Conservation (phyloP, 495 filamentous ascomycete genomes). For the Cenococcum geophilum region DNA sequence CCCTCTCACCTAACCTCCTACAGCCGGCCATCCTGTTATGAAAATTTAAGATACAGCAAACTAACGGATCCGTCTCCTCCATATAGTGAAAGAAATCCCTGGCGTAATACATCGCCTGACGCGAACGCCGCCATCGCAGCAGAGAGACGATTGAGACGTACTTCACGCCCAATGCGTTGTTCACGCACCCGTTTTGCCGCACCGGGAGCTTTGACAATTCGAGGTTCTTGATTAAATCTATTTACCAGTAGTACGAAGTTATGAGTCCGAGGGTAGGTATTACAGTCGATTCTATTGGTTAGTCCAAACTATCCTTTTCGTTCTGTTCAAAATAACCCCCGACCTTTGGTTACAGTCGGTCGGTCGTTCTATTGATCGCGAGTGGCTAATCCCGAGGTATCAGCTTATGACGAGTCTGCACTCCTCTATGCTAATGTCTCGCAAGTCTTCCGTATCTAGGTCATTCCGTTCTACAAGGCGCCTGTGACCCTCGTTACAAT, state of each 20-base stretch:
- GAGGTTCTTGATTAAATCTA: conserved; percentile 55
- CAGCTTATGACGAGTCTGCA: conserved; percentile 61
- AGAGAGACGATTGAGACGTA: conserved; percentile 60
- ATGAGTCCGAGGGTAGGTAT: conserved; percentile 67
- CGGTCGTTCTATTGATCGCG: too few relatives aligned
- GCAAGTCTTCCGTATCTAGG: conserved; percentile 70
- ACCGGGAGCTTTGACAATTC: conserved; percentile 57
- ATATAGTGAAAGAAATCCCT: conserved; percentile 49
- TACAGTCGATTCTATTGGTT: conserved; percentile 62
- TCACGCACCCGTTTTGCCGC: conserved; percentile 75
- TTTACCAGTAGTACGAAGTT: conserved; percentile 85
- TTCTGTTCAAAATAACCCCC: too few relatives aligned
- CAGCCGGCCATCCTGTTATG: background rate
- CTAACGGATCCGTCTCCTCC: too few relatives aligned
- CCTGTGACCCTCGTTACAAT: conserved; percentile 66
- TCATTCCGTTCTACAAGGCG: conserved; percentile 65
- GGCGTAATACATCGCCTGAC: conserved; percentile 60
- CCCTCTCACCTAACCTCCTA: background rate
- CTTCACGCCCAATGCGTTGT: conserved; percentile 63
- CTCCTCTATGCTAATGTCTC: conserved; percentile 63
- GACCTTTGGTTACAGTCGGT: too few relatives aligned
- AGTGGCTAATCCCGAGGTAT: too few relatives aligned
- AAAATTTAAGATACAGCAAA: too few relatives aligned
- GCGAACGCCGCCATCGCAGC: conserved; percentile 56
- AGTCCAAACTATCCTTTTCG: too few relatives aligned